phyloP scores from a whole-genome alignment of 116 monocot genomes.

The Iris pallida region DNA sequence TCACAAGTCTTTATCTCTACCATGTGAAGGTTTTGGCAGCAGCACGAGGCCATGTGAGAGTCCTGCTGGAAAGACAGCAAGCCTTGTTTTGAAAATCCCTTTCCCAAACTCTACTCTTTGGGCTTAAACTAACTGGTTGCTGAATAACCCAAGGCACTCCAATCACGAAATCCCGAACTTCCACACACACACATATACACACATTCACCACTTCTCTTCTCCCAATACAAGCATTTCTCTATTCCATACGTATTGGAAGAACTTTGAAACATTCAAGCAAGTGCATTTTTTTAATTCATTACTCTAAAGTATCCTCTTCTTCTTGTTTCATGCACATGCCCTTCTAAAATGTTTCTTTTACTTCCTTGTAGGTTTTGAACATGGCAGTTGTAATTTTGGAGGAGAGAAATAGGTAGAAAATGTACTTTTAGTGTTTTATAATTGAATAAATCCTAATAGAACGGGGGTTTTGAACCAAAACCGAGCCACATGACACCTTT shows the following conservation, averaged over 20 bases:
- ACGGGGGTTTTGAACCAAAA: no score
- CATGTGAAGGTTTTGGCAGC: conserved; percentile 10
- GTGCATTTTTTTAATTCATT: background rate
- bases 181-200: no score
- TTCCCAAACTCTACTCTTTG: background rate
- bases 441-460: no score
- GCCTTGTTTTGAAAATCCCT: conserved; percentile 1
- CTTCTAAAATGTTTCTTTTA: background rate
- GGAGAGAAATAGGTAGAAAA: background rate
- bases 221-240: no score
- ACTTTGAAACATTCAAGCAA: background rate
- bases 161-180: no score
- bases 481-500: no score
- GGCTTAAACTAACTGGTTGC: background rate
- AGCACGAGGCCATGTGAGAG: conserved; percentile 30
- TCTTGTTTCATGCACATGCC: background rate
- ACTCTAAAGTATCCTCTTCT: background rate
- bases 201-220: no score
- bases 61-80: conserved; percentile 21
- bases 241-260: no score
- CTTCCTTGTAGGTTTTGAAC: background rate
- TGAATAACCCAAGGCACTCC: background rate
- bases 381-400: background rate
- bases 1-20: conserved; percentile 13
- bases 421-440: background rate